phyloP scores from a whole-genome alignment of 2,329 filamentous ascomycete species.

The Cladosporium sp. region DNA sequence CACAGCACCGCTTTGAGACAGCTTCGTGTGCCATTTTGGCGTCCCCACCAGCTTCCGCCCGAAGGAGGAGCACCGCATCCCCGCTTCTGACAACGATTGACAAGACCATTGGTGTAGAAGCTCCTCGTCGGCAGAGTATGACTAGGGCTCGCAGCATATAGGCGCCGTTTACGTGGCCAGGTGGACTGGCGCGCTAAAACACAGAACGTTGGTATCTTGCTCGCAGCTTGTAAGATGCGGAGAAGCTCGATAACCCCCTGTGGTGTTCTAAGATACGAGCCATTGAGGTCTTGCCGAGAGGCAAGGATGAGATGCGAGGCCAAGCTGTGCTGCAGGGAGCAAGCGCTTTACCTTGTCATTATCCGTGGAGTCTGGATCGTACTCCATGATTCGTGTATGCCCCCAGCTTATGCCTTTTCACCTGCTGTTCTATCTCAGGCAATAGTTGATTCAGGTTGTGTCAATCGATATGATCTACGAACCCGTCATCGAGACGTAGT shows the following conservation, averaged over 20 bases:
- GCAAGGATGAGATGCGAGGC: constrained; percentile 4
- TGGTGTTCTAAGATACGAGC: background rate
- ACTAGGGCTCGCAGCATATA: background rate
- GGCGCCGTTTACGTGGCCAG: background rate
- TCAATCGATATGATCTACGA: background rate
- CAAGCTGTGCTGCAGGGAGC: constrained; percentile 5
- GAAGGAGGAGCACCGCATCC: background rate
- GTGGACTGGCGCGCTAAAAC: background rate
- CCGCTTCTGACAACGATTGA: background rate
- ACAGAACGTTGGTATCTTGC: constrained; percentile 1
- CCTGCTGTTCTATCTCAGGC: background rate
- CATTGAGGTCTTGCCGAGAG: background rate
- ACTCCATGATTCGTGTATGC: background rate
- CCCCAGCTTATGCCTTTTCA: background rate
- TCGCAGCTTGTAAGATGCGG: constrained; percentile 13
- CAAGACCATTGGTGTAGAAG: background rate
- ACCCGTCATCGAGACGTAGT: background rate
- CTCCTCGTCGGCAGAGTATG: background rate
- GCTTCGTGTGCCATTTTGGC: constrained; percentile 2
- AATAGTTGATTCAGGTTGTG: background rate
- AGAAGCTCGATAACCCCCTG: constrained; percentile 10
- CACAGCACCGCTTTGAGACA: background rate
- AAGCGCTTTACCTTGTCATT: background rate
- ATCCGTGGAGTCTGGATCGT: background rate
- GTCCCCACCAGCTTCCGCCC: background rate